Base-by-base conservation (phyloP, 371 early-diverging fungal species). In the Rhizopus sp. region DNA sequence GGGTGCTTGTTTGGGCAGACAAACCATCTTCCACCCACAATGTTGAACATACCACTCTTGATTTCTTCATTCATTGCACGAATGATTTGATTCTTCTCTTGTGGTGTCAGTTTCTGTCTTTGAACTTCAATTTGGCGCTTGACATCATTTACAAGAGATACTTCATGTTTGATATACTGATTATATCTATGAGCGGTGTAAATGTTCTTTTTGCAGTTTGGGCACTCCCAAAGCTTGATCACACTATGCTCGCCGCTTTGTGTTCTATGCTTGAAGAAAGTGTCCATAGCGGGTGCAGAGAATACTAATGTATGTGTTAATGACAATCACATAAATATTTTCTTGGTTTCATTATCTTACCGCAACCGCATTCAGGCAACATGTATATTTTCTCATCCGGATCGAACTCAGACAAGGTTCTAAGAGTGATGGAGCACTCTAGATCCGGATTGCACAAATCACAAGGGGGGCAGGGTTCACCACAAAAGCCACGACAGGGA, bases 1-100 rank as follows among this genome's bases (percentile, higher is more conserved):
- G 81, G 81, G 44, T 81, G 81, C 2, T 70, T 58, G 35, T 81
- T 78, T 40, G 66, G 54, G 45, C 81, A 81, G 0, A 73, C 77
- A 66, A 78, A 81, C 81, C 81, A 81, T 16, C 79, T 60, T 10
- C 81, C 81, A 17, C 79, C 79, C 0, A 81, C 77, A 46, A 76
- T 67, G 34, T 67, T 73, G 47, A 73, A 63, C 10, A 54, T 33
- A 13, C 59, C 69, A 4, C 38, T 46, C 30, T 55, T 49, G 1
- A 65, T 68, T 55, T 81, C 81, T 23, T 59, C 59, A 35, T 81
- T 72, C 81, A 81, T 81, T 4, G 79, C 81, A 7, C 67, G 47
- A 16, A 77, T 70, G 9, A 81, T 75, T 12, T 70, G 68, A 0
- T 50, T 39, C 7, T 58, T 64, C 55, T 78, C 78, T 16, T 60